A percentile compares a stretch with the other conserved stretches of the same genome.
Conservation (phyloP, 2,329 filamentous ascomycete species). For the Fusarium sp. region DNA sequence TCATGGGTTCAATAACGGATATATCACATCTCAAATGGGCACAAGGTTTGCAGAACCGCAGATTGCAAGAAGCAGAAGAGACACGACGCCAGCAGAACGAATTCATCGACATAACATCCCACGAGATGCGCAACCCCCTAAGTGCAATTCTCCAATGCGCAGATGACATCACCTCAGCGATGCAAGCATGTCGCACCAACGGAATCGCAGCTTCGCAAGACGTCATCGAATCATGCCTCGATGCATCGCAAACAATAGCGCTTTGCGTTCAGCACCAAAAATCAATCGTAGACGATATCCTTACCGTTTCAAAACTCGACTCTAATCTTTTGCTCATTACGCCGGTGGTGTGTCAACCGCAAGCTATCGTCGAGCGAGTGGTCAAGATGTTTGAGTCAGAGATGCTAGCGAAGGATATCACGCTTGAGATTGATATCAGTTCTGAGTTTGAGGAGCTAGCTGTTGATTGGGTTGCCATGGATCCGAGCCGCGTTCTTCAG, state of each 20-base stretch:
- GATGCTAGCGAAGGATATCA: slow-evolving; percentile 71
- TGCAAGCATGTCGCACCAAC: slow-evolving; percentile 29
- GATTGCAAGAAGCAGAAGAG: slow-evolving; percentile 51
- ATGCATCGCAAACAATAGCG: slow-evolving; percentile 78
- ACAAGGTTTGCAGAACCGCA: slow-evolving; percentile 49
- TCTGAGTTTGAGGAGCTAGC: slow-evolving; percentile 63
- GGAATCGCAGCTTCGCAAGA: slow-evolving; percentile 28
- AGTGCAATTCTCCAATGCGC: slow-evolving; percentile 77
- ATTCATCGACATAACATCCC: slow-evolving; percentile 78
- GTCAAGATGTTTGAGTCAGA: slow-evolving; percentile 82
- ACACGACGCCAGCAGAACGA: slow-evolving; percentile 62
- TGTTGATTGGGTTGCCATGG: slow-evolving; percentile 73
- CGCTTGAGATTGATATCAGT: slow-evolving; percentile 69
- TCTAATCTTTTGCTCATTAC: slow-evolving; percentile 76
- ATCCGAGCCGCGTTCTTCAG: slow-evolving; percentile 79
- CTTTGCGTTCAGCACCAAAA: slow-evolving; percentile 83
- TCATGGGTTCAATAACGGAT: slow-evolving; percentile 55
- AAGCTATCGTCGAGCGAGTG: slow-evolving; percentile 70
- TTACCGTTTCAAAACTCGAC: slow-evolving; percentile 78
- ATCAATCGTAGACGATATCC: slow-evolving; percentile 75
- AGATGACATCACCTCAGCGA: slow-evolving; percentile 68
- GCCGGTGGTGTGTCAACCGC: slow-evolving; percentile 72
- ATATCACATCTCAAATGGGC: slow-evolving; percentile 57
- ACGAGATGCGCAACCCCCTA: slow-evolving; percentile 77
- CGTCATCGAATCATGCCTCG: slow-evolving; percentile 67